phyloP scores from a whole-genome alignment of 2,329 filamentous ascomycete species.

The Dissoconium aciculare region DNA sequence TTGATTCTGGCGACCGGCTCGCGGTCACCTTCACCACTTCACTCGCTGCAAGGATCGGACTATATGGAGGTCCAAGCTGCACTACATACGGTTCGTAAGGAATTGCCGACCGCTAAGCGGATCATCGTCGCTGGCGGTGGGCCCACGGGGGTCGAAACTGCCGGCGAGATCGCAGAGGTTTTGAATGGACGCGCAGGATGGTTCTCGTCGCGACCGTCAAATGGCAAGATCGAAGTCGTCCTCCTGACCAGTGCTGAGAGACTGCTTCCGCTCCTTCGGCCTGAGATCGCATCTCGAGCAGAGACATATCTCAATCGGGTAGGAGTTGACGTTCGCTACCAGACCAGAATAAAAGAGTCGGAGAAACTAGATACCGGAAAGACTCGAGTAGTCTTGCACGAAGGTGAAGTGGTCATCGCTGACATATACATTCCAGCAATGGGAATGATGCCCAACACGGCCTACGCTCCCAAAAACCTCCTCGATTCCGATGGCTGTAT shows the following conservation, averaged over 20 bases:
- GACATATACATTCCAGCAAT: conserved; percentile 38
- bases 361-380: conserved; percentile 30
- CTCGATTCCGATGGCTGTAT: conserved; percentile 34
- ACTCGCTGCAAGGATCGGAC: conserved; percentile 26
- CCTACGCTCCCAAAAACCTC: conserved; percentile 33
- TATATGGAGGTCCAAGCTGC: conserved; percentile 11
- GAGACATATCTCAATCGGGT: conserved; percentile 48
- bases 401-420: conserved; percentile 31
- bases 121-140: conserved; percentile 22
- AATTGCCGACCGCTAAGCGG: conserved; percentile 13
- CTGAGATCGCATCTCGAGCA: conserved; percentile 26
- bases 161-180: conserved; percentile 20
- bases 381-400: conserved; percentile 27
- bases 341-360: conserved; percentile 42
- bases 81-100: conserved; percentile 15
- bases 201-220: conserved; percentile 22
- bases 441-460: conserved; percentile 35
- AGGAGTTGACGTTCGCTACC: conserved; percentile 72
- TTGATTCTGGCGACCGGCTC: conserved; percentile 40
- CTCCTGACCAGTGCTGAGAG: conserved; percentile 27
- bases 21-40: conserved; percentile 27
- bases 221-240: conserved; percentile 27
- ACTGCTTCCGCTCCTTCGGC: conserved; percentile 28
- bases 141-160: conserved; percentile 21
- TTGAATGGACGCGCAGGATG: conserved; percentile 30